A percentile compares a stretch with the other conserved stretches of the same genome.
Conservation (phyloP, 1,284 basidiomycete genomes). For the Apiotrichum mycotoxinovorans region DNA sequence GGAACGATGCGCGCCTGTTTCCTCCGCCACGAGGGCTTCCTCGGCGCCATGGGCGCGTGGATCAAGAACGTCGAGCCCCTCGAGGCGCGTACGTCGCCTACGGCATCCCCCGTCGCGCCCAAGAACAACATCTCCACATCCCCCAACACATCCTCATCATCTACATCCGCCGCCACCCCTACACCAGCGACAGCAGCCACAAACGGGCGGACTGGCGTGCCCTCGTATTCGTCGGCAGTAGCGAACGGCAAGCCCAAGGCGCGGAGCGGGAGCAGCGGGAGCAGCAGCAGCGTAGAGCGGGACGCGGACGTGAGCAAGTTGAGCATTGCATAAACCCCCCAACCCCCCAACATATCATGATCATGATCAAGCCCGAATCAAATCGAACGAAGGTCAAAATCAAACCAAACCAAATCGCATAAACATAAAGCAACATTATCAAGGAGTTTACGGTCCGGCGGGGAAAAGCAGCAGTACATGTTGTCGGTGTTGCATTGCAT, state of each 20-base stretch:
- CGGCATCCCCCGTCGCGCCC: background rate
- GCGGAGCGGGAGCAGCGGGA: slow-evolving; percentile 2
- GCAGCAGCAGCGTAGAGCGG: slow-evolving; percentile 1
- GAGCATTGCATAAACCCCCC: background rate
- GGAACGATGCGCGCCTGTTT: slow-evolving; percentile 95
- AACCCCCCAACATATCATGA: too few species aligned
- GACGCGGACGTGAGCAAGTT: slow-evolving; percentile 1
- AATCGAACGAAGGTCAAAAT: background rate
- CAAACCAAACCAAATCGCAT: background rate
- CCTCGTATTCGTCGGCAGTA: slow-evolving; percentile 1
- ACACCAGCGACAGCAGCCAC: background rate
- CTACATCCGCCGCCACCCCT: background rate
- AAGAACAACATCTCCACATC: background rate
- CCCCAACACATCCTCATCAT: background rate
- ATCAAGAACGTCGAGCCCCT: slow-evolving; percentile 74
- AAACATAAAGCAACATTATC: background rate
- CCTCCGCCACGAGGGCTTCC: slow-evolving; percentile 94
- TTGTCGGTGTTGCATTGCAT: background rate
- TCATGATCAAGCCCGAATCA: background rate
- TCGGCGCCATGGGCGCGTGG: slow-evolving; percentile 93
- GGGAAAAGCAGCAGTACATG: too few species aligned
- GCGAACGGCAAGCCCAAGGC: slow-evolving; percentile 2
- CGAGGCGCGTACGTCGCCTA: background rate
- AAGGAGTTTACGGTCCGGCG: too few species aligned
- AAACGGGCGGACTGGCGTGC: too few species aligned